These are phyloP conservation scores for Cercophora samala DNA, from an alignment of 495 filamentous ascomycete species.

Conservation along the genomic window DNA sequence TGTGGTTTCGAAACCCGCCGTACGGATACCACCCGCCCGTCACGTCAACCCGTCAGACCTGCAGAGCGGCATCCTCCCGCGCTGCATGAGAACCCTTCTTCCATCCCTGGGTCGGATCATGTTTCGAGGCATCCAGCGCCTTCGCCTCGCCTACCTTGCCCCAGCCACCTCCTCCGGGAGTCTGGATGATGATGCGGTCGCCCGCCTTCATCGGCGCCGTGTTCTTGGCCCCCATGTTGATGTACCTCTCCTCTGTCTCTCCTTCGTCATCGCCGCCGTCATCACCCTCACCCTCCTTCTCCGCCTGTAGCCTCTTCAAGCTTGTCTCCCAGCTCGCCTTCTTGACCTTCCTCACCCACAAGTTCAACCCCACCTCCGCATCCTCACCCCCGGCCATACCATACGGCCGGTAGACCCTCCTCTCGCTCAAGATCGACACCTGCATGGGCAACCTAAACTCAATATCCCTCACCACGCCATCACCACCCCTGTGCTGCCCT, in stretches of 20 bases:
- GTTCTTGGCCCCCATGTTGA: conserved; percentile 93
- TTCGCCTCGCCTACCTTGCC: conserved; percentile 57
- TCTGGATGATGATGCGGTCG: conserved; percentile 76
- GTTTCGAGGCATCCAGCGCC: conserved; percentile 32
- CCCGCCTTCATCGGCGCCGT: conserved; percentile 81
- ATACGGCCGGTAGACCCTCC: conserved; percentile 83
- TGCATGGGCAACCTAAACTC: conserved; percentile 90
- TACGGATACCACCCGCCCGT: neutral
- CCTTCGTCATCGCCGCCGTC: conserved; percentile 32
- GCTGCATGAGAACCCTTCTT: conserved; percentile 56
- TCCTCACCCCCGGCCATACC: conserved; percentile 85
- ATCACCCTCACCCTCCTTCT: conserved; percentile 18
- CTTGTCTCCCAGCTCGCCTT: conserved; percentile 44
- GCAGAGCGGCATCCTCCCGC: conserved; percentile 52
- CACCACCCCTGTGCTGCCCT: conserved; percentile 77
- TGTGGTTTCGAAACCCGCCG: neutral
- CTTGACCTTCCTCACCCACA: conserved; percentile 74
- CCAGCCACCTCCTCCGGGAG: conserved; percentile 74
- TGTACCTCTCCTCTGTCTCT: conserved; percentile 57
- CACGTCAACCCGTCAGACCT: conserved; percentile 29
- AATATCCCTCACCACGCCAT: conserved; percentile 90
- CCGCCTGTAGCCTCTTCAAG: conserved; percentile 27
- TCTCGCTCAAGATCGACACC: conserved; percentile 82
- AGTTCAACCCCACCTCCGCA: conserved; percentile 73
- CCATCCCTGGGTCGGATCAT: conserved; percentile 59